Conservation (phyloP, 495 filamentous ascomycete genomes). For the Tetracladium setigerum region DNA sequence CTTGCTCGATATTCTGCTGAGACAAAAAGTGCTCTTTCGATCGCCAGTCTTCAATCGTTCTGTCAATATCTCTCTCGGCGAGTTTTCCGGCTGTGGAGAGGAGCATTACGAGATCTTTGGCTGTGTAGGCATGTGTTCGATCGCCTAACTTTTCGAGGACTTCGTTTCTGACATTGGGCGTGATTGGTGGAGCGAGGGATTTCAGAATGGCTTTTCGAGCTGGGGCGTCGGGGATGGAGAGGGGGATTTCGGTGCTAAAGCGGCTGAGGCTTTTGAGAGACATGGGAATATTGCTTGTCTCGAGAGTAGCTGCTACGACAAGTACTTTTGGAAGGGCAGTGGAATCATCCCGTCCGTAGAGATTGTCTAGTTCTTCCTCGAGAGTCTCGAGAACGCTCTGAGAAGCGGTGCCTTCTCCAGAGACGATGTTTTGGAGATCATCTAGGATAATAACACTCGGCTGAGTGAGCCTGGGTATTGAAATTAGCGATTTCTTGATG, state of each 20-base stretch:
- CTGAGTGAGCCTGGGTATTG: slow-evolving; percentile 38
- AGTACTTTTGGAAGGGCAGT: slow-evolving; percentile 34
- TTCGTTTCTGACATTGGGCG: slow-evolving; percentile 27
- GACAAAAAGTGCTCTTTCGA: slow-evolving; percentile 24
- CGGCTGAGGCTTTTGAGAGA: slow-evolving; percentile 58
- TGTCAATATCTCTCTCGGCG: slow-evolving; percentile 19
- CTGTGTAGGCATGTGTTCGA: slow-evolving; percentile 47
- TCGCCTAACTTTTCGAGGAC: slow-evolving; percentile 38
- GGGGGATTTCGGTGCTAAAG: slow-evolving; percentile 64
- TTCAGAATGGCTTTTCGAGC: slow-evolving; percentile 71
- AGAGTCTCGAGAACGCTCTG: slow-evolving; percentile 39
- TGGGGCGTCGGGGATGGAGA: slow-evolving; percentile 68
- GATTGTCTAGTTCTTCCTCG: slow-evolving; percentile 43
- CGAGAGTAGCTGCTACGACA: slow-evolving; percentile 66
- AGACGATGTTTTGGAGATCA: slow-evolving; percentile 66
- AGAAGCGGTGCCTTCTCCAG: slow-evolving; percentile 48
- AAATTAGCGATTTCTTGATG: no score
- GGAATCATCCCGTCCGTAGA: slow-evolving; percentile 23
- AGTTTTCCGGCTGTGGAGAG: slow-evolving; percentile 30
- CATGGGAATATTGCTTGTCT: slow-evolving; percentile 66
- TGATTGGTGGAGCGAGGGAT: slow-evolving; percentile 32
- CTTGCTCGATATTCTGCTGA: slow-evolving; percentile 34
- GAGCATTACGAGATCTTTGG: slow-evolving; percentile 36
- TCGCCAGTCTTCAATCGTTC: slow-evolving; percentile 11
- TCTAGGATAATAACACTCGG: slow-evolving; percentile 83